Conservation (phyloP, 2,329 filamentous ascomycete species). For the Leptoxyphium fumago region DNA sequence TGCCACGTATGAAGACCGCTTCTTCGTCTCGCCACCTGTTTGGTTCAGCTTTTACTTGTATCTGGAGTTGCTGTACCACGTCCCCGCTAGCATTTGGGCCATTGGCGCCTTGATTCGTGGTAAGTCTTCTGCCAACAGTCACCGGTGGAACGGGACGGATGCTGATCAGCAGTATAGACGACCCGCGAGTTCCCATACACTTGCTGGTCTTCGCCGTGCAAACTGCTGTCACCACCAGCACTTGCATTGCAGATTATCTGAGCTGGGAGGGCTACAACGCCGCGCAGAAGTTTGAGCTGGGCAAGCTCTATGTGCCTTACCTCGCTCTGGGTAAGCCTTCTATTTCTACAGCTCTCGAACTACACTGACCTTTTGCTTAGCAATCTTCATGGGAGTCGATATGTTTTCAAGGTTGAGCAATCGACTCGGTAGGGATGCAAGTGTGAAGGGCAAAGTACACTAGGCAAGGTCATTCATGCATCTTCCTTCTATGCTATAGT, state of each 20-base stretch:
- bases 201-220: slow-evolving; percentile 46
- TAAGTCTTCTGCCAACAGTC: slow-evolving; percentile 16
- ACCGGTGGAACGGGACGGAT: neutral
- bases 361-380: slow-evolving; percentile 9
- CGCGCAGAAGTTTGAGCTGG: slow-evolving; percentile 35
- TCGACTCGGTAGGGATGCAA: slow-evolving; percentile 2
- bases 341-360: neutral
- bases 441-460: neutral
- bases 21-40: slow-evolving; percentile 43
- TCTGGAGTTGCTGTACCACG: slow-evolving; percentile 46
- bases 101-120: slow-evolving; percentile 38
- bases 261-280: slow-evolving; percentile 36
- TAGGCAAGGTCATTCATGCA: too few relatives aligned
- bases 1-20: slow-evolving; percentile 45
- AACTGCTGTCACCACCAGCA: slow-evolving; percentile 45
- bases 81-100: slow-evolving; percentile 46
- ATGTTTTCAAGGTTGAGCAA: slow-evolving; percentile 23
- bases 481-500: too few relatives aligned
- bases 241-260: slow-evolving; percentile 47
- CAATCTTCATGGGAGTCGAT: slow-evolving; percentile 28
- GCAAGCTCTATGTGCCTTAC: slow-evolving; percentile 43
- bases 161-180: slow-evolving; percentile 24
- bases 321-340: slow-evolving; percentile 36
- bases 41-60: slow-evolving; percentile 44
- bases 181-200: slow-evolving; percentile 43